phyloP scores from a whole-genome alignment of 2,329 filamentous ascomycete genomes.

The Arthrobotrys musiformis region DNA sequence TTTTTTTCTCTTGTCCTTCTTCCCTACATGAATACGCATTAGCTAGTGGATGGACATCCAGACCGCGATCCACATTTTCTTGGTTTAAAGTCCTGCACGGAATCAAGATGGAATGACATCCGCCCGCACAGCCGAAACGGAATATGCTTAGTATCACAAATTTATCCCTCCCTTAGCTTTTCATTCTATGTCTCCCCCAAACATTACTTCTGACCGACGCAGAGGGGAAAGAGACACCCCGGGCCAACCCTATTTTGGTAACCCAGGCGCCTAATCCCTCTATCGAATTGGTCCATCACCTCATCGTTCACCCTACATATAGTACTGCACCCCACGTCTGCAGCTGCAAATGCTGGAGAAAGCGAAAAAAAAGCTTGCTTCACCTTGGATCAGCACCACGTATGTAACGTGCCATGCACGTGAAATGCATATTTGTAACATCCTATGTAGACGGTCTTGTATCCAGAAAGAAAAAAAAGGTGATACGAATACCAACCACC shows the following conservation, averaged over 20 bases:
- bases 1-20: not conserved
- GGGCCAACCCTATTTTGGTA: constrained; percentile 17
- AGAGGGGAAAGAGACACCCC: not conserved
- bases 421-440: constrained; percentile 11
- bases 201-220: not conserved
- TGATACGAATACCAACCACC: constrained; percentile 29
- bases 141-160: constrained; percentile 9
- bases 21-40: too few species aligned
- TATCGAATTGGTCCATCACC: constrained; percentile 22
- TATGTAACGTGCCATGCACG: not conserved
- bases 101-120: constrained; percentile 8
- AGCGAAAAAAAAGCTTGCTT: constrained; percentile 3
- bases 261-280: constrained; percentile 26
- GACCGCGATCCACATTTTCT: constrained; percentile 5
- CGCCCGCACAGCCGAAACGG: constrained; percentile 35
- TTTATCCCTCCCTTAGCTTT: not conserved
- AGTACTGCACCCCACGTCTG: constrained; percentile 2
- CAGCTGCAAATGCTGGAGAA: not conserved
- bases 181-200: not conserved
- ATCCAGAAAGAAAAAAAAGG: not conserved
- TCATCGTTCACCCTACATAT: constrained; percentile 4
- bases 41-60: constrained; percentile 2
- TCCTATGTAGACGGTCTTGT: constrained; percentile 4
- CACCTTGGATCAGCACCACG: not conserved
- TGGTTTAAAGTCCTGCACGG: constrained; percentile 4